Evolutionary conservation across 352 stramenopile genomes (phyloP).

Genomic region (Phytopythium cucurbitacearum): DNA sequence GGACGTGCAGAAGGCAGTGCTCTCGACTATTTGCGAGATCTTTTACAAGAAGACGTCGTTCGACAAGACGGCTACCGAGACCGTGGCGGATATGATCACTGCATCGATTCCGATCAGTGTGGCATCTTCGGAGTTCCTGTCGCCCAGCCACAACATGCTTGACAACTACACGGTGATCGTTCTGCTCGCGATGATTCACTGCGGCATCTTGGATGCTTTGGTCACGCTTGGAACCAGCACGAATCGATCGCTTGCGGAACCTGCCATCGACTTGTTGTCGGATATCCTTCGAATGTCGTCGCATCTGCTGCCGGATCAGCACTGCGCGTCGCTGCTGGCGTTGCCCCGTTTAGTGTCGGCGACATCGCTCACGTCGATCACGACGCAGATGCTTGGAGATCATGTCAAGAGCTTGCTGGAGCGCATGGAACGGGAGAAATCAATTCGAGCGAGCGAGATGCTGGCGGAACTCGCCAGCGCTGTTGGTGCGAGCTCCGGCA

Average conservation of each 20-base stretch:
- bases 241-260: constrained; percentile 69
- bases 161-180: constrained; percentile 89
- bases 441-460: constrained; percentile 84
- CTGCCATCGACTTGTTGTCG: constrained; percentile 77
- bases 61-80: constrained; percentile 49
- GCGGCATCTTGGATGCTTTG: constrained; percentile 75
- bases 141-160: constrained; percentile 73
- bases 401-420: constrained; percentile 72
- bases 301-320: constrained; percentile 75
- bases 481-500: constrained; percentile 71
- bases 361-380: constrained; percentile 70
- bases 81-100: constrained; percentile 21
- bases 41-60: constrained; percentile 87
- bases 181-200: constrained; percentile 83
- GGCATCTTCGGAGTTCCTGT: constrained; percentile 61
- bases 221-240: constrained; percentile 77
- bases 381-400: constrained; percentile 63
- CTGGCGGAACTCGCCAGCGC: constrained; percentile 75
- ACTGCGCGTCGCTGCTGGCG: constrained; percentile 74
- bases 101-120: constrained; percentile 64
- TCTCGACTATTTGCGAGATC: constrained; percentile 87
- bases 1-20: constrained; percentile 84
- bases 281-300: constrained; percentile 85
- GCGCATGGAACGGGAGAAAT: constrained; percentile 76
- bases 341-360: constrained; percentile 77